These are phyloP conservation scores for Lachancea meyersii DNA, from an alignment of 805 yeast genomes.

Conservation along the genomic window DNA sequence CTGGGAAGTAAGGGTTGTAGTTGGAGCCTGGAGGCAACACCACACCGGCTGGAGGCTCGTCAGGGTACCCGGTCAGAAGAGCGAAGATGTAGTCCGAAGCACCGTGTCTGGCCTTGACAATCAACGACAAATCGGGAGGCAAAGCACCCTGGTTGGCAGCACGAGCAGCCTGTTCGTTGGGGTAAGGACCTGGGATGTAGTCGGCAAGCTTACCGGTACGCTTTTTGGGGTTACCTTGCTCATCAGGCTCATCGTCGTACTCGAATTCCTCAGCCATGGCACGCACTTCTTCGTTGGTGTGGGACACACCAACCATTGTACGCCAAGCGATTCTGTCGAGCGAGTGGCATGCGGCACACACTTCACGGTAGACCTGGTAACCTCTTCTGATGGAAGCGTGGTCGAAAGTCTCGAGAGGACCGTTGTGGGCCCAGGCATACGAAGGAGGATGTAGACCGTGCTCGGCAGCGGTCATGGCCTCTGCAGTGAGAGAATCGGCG, in stretches of 20 bases:
- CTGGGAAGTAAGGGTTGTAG: conserved; percentile 99
- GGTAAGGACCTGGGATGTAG: conserved; percentile 89
- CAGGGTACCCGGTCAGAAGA: conserved; percentile 96
- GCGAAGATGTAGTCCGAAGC: conserved; percentile 93
- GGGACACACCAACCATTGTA: conserved; percentile 94
- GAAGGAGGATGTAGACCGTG: conserved; percentile 97
- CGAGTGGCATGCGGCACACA: conserved; percentile 98
- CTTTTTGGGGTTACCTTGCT: conserved; percentile 95
- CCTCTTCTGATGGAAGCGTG: conserved; percentile 98
- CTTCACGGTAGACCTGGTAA: conserved; percentile 97
- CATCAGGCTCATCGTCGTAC: conserved; percentile 98
- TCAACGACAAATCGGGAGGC: conserved; percentile 95
- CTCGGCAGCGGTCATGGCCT: conserved; percentile 97
- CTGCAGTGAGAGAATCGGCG: conserved; percentile 79
- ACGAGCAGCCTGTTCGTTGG: conserved; percentile 98
- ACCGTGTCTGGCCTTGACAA: conserved; percentile 98
- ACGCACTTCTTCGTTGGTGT: conserved; percentile 82
- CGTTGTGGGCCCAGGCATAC: conserved; percentile 89
- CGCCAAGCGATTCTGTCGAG: conserved; percentile 97
- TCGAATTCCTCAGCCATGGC: conserved; percentile 94
- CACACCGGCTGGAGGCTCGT: conserved; percentile 98
- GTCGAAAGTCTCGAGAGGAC: conserved; percentile 85
- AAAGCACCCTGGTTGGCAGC: conserved; percentile 99
- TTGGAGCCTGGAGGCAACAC: conserved; percentile 86
- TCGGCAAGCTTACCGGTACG: conserved; percentile 98